A percentile compares a stretch with the other conserved stretches of the same genome.
Conservation (phyloP, 2,329 filamentous ascomycete species). For the Huntiella omanensis region DNA sequence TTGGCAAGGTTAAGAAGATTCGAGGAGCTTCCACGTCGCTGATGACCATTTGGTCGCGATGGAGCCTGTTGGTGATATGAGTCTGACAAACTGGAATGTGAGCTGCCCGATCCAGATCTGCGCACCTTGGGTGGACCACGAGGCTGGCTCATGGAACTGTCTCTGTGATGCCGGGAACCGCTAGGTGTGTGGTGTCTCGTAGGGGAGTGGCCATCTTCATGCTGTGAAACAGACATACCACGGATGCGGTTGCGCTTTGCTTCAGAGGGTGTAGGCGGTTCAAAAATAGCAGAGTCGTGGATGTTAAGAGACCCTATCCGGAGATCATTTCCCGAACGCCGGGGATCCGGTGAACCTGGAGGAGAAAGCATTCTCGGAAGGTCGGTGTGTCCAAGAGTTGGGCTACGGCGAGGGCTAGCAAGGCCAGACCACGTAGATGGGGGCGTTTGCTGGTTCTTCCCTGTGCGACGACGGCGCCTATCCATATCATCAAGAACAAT, state of each 20-base stretch:
- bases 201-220: constrained; percentile 24
- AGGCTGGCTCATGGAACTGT: constrained; percentile 54
- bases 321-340: constrained; percentile 29
- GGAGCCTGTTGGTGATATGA: constrained; percentile 19
- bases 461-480: constrained; percentile 69
- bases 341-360: constrained; percentile 41
- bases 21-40: constrained; percentile 50
- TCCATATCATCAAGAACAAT: constrained; percentile 96
- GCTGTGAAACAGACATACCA: constrained; percentile 26
- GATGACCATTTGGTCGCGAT: constrained; percentile 24
- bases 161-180: constrained; percentile 12
- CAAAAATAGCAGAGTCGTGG: constrained; percentile 30
- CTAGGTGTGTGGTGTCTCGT: constrained; percentile 5
- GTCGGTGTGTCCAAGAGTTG: constrained; percentile 44
- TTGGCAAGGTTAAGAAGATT: constrained; percentile 51
- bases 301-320: constrained; percentile 40
- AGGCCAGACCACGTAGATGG: constrained; percentile 50
- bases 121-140: constrained; percentile 57
- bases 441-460: constrained; percentile 58
- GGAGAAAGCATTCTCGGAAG: constrained; percentile 47
- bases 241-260: constrained; percentile 15
- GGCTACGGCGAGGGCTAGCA: constrained; percentile 41
- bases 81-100: constrained; percentile 58
- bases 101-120: constrained; percentile 81
- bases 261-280: constrained; percentile 16